Evolutionary conservation across 1,284 basidiomycete species (phyloP).

Genomic region (Cutaneotrichosporon sp.): DNA sequence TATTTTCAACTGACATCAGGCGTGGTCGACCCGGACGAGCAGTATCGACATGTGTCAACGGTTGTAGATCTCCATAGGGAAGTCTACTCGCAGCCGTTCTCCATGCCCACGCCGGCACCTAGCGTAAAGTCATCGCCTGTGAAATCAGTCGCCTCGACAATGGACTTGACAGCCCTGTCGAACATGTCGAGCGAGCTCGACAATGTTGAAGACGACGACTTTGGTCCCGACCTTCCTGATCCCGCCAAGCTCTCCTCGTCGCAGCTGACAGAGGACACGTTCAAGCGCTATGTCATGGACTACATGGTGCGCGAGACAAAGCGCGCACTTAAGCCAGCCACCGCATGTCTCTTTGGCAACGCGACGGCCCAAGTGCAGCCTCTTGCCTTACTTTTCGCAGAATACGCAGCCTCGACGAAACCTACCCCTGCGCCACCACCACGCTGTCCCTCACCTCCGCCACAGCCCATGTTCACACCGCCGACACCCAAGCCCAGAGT

Average conservation of each 20-base stretch:
- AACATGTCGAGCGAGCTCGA: conserved; percentile 18
- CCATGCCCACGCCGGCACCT: conserved; percentile 14
- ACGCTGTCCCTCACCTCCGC: background rate
- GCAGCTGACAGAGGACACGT: conserved; percentile 35
- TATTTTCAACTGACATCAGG: conserved; percentile 15
- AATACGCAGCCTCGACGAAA: conserved; percentile 9
- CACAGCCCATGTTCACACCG: background rate
- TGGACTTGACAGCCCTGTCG: background rate
- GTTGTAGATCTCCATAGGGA: conserved; percentile 27
- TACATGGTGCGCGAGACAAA: conserved; percentile 28
- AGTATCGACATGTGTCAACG: conserved; percentile 21
- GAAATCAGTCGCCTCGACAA: conserved; percentile 8
- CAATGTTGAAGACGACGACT: conserved; percentile 11
- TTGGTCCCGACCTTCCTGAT: conserved; percentile 26
- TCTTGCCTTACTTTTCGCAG: conserved; percentile 14
- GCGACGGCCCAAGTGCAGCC: conserved; percentile 1
- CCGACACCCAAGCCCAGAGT: background rate
- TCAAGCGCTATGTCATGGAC: conserved; percentile 40
- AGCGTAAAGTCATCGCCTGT: conserved; percentile 1
- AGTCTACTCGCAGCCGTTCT: conserved; percentile 33
- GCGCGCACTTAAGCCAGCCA: conserved; percentile 4
- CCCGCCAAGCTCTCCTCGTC: conserved; percentile 29
- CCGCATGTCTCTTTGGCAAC: background rate
- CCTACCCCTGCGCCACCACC: background rate
- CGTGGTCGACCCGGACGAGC: conserved; percentile 36